Percentiles rank a stretch among this genome's conserved stretches.
Conservation (phyloP, 2,329 filamentous ascomycete genomes). For the Podosphaera aphanis region DNA sequence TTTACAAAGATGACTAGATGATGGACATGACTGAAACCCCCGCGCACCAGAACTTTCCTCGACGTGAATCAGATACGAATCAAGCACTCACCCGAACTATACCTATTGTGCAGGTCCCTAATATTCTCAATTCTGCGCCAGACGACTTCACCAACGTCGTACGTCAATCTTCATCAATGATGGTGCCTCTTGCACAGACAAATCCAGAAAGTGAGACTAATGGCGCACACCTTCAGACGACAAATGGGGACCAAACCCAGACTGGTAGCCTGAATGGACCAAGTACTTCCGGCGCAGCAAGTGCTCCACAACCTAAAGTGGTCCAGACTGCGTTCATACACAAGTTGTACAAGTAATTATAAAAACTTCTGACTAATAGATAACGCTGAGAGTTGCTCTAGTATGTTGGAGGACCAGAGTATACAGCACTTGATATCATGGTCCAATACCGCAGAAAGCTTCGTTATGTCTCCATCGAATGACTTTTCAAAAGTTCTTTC, state of each 20-base stretch:
- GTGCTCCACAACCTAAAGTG: slow-evolving; percentile 83
- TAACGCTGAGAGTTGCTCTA: slow-evolving; percentile 19
- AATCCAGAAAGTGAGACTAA: slow-evolving; percentile 16
- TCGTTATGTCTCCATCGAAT: slow-evolving; percentile 92
- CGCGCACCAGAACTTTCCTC: slow-evolving; percentile 12
- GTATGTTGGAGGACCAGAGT: slow-evolving; percentile 84
- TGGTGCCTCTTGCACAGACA: slow-evolving; percentile 14
- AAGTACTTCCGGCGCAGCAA: slow-evolving; percentile 28
- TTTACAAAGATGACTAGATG: slow-evolving; percentile 11
- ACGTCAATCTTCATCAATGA: slow-evolving; percentile 25
- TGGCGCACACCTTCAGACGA: slow-evolving; percentile 14
- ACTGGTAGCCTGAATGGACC: slow-evolving; percentile 13
- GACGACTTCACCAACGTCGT: slow-evolving; percentile 39
- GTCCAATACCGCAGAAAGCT: slow-evolving; percentile 84
- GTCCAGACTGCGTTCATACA: slow-evolving; percentile 98
- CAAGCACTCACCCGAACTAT: slow-evolving; percentile 20
- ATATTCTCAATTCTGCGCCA: slow-evolving; percentile 31
- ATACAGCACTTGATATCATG: slow-evolving; percentile 95
- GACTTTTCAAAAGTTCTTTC: slow-evolving; percentile 96
- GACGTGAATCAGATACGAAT: slow-evolving; percentile 8
- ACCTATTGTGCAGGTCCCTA: slow-evolving; percentile 31
- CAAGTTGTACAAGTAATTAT: slow-evolving; percentile 81
- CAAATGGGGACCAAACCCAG: slow-evolving; percentile 18
- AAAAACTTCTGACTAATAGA: slow-evolving; percentile 5
- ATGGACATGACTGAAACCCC: slow-evolving; percentile 14